Evolutionary conservation across 306 rosid genomes (phyloP), one percentile per base, ranked within the genome.

Genomic region (Pterocarpus macrocarpus): DNA sequence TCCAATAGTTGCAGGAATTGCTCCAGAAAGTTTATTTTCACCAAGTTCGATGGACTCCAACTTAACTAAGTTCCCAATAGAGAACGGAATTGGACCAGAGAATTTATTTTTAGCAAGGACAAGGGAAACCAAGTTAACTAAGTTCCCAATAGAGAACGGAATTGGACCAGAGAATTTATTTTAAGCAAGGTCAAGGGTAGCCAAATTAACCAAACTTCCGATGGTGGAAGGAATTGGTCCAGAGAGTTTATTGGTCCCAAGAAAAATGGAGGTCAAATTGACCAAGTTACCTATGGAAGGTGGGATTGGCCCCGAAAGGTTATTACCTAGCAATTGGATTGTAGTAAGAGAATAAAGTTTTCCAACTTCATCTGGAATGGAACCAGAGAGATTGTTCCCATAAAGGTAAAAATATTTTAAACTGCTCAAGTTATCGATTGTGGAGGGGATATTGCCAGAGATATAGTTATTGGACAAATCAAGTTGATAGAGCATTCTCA

Each of bases 361-460:
- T 50, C 68, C 68, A 5, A 78, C 17, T 53, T 78, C 75, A 8
- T 39, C 17, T 8, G 82, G 82, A 41, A 67, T 78, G 6, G 22
- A 11, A 76, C 72, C 65, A 3, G 7, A 35, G 3, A 80, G 12
- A 35, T 0, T 0, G 36, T 80, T 80, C 0, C 0, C 0, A 28
- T 63, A 47, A 69, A 80, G 67, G 22, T 49, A 49, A 47, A 80
- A 66, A 17, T 1, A 8, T 2, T 0, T 0, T 8, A 80, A 63
- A 39, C 15, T 34, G 43, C 64, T 61, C 34, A 71, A 28, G 7
- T 80, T 80, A 71, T 58, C 79, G 35, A 80, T 71, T 15, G 84
- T 13, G 6, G 74, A 9, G 2, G 84, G 83, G 1, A 75, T 75
- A 5, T 1, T 1, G 28, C 70, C 71, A 1, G 3, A 12, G 57